Percentiles rank a stretch among this genome's conserved stretches.
Evolutionary conservation across 2,329 filamentous ascomycete species (phyloP).

Genomic region (Penicillium sumatraense): DNA sequence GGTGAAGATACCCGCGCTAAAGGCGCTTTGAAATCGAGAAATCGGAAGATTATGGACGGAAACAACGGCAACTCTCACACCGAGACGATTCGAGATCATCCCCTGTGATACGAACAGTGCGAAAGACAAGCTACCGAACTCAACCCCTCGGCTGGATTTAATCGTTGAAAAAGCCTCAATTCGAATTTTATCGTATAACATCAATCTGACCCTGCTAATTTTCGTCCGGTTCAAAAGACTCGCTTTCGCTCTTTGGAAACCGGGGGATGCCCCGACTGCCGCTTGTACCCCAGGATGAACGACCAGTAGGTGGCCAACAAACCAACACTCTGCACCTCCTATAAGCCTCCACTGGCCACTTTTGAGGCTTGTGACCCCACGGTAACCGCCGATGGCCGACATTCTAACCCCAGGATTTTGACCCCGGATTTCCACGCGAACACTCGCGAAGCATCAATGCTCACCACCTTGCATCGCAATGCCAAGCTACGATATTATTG

Average conservation of each 20-base stretch:
- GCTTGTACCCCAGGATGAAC: neutral
- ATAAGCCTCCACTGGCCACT: neutral
- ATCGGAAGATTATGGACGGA: neutral
- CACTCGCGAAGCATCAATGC: neutral
- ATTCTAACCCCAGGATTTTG: neutral
- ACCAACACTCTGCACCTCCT: neutral
- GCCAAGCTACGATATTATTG: neutral
- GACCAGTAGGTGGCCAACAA: neutral
- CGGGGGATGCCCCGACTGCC: constrained; percentile 1
- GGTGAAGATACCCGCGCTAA: neutral
- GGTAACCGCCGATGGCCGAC: constrained; percentile 5
- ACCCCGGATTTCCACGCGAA: constrained; percentile 4
- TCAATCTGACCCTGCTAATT: neutral
- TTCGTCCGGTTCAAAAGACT: neutral
- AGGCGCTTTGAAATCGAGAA: neutral
- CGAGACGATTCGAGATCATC: neutral
- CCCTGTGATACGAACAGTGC: neutral
- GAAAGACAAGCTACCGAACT: neutral
- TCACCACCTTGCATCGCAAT: neutral
- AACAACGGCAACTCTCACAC: neutral
- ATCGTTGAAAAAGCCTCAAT: neutral
- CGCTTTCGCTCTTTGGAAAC: neutral
- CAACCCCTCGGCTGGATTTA: neutral
- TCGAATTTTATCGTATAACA: neutral
- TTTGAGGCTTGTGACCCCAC: neutral